Conservation (phyloP, 306 rosid species). For the Acacia confusa region DNA sequence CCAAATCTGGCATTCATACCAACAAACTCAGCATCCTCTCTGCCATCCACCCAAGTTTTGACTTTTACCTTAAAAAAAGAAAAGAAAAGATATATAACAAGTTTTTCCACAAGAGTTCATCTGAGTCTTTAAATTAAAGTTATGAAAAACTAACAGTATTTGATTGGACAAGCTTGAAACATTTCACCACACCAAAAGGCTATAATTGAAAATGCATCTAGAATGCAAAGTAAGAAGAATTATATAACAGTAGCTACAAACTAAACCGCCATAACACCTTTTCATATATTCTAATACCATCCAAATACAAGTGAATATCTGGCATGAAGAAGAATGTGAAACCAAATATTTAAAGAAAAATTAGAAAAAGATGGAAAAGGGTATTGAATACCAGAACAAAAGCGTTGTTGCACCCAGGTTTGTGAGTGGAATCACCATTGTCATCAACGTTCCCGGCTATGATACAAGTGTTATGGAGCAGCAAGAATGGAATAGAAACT, state of each 20-base stretch:
- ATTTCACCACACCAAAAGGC: too few relatives aligned
- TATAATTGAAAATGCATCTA: too few relatives aligned
- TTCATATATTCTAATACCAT: background rate
- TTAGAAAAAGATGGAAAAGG: slow-evolving; percentile 19
- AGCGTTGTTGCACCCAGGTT: slow-evolving; percentile 86
- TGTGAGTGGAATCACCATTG: slow-evolving; percentile 74
- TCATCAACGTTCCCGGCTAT: slow-evolving; percentile 78
- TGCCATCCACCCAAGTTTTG: slow-evolving; percentile 92
- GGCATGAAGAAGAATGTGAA: background rate
- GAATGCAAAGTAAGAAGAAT: too few relatives aligned
- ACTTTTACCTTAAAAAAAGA: slow-evolving; percentile 68
- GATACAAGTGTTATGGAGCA: slow-evolving; percentile 41
- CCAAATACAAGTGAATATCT: background rate
- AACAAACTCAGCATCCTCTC: slow-evolving; percentile 74
- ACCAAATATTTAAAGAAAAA: slow-evolving; percentile 27
- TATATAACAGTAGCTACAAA: too few relatives aligned
- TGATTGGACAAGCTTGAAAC: background rate
- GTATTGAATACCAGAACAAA: slow-evolving; percentile 71
- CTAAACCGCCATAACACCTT: too few relatives aligned
- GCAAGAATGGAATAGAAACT: slow-evolving; percentile 36
- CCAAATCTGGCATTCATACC: slow-evolving; percentile 98
- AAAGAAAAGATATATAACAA: background rate
- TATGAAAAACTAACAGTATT: background rate
- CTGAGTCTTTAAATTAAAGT: slow-evolving; percentile 8
- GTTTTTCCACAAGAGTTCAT: slow-evolving; percentile 8